Base-by-base conservation (phyloP, 108 stramenopile genomes). In the Stephanodiscus minutulus region DNA sequence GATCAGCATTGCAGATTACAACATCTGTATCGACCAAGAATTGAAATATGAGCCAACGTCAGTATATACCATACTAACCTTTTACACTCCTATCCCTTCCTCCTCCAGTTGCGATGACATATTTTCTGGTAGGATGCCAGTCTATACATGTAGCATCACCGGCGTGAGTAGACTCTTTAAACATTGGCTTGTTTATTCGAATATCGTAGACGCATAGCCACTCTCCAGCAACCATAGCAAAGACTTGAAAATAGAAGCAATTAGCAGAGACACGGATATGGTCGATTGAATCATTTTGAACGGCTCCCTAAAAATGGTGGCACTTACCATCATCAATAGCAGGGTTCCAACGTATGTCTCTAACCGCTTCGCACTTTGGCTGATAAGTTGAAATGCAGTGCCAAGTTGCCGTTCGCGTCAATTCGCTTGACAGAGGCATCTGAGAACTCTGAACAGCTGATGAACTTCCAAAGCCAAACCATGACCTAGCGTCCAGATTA, bases 131-230 rank as follows among this genome's bases (percentile, higher is more conserved):
- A 11, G 93, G 93, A 73, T 94, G 91, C 89, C 89, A 94, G 68
- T 91, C 89, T n/a, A 90, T 70, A 17, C 85, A 83, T 12, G 91
- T 86, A 9, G 93, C 91, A 31, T 94, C 93, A 11, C 93, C 89
- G 11, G 87, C 81, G 74, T 94, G 93, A 10, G 90, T 89, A 6
- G 85, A 78, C 39, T 88, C 79, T 59, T 84, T 88, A 17, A 88
- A 66, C 59, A 85, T 55, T 0, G 91, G 83, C 33, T 66, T 74
- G 43, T 69, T 61, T 7, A 94, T 47, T 35, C 85, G 81, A 58
- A 87, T 81, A 66, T 88, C 89, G 68, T 91, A 94, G 0, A 88
- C 85, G 39, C 90, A 73, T 5, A 94, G 24, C 93, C 93, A 72
- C 79, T 89, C 24, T 74, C 79, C 82, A 3, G 90, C 89, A 13